Base-by-base conservation (phyloP, 768 basidiomycete genomes). In the Phylloporus arenicola region DNA sequence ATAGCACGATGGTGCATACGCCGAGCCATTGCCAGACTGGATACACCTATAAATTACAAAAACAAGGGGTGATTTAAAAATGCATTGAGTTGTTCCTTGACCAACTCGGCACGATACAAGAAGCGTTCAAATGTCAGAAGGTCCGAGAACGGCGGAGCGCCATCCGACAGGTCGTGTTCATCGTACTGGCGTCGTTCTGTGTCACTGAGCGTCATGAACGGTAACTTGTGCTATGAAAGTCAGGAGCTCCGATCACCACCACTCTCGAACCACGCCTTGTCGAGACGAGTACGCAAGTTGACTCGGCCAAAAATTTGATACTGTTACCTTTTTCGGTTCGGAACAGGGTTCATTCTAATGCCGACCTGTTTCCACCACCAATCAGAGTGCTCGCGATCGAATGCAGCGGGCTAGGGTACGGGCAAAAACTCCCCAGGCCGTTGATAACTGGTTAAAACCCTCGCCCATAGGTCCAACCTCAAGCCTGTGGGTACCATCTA, bases 201-300 rank as follows among this genome's bases (percentile, higher is more conserved):
- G 1, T 9, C 14, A 4, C 70, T 70, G 3, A 74, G 48, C 8
- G 80, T 79, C 68, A 80, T 76, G 56, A 74, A 77, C 0, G 78
- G 75, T 8, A 79, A 66, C 17, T 62, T 67, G 54, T 69, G 71
- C 65, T 38, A 81, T 71, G 11, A 69, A 67, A n/a, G 76, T 43
- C 40, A 67, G 64, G 13, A 77, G 71, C 63, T 1, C 60, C n/a
- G n/a, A n/a, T n/a, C 60, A 6, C 81, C 81, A 0, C 80, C 80
- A 4, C 49, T 56, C 3, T 69, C 56, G 43, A 69, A 68, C 81
- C 81, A 82, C 3, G 68, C 52, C 24, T 59, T 55, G 60, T 80
- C 73, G 10, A 82, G 71, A 52, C 72, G 75, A 1, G 75, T 74
- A 4, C 82, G 70, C 20, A 80, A 47, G 60, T 77, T 82, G 19